phyloP scores from a whole-genome alignment of 1,284 basidiomycete genomes.

The Sporisorium graminicola region DNA sequence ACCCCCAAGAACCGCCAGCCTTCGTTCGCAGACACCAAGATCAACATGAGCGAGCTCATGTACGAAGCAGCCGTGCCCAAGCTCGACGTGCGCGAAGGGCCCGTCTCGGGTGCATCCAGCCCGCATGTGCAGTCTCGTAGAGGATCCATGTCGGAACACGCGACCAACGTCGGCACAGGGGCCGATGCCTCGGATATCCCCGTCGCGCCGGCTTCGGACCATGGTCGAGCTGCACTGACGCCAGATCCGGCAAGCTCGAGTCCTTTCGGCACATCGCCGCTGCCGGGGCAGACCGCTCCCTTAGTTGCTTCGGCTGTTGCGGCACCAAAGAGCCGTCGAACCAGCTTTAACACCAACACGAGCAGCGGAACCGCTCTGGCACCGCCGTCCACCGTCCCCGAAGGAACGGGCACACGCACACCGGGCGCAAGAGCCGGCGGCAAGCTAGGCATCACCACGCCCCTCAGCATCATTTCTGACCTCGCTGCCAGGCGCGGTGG shows the following conservation, averaged over 20 bases:
- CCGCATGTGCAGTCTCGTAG: constrained; percentile 36
- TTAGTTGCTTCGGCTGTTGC: constrained; percentile 13
- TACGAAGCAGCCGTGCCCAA: constrained; percentile 54
- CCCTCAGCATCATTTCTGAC: constrained; percentile 69
- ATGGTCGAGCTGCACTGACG: constrained; percentile 40
- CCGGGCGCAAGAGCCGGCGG: constrained; percentile 56
- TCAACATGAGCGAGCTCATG: constrained; percentile 65
- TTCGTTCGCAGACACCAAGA: constrained; percentile 48
- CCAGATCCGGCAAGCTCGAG: constrained; percentile 15
- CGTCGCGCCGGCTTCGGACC: constrained; percentile 54
- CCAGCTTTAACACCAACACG: constrained; percentile 50
- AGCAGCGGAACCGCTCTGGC: constrained; percentile 42
- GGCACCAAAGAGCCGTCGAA: constrained; percentile 38
- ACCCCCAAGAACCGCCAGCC: constrained; percentile 37
- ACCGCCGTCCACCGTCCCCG: constrained; percentile 23
- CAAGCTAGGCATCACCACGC: constrained; percentile 56
- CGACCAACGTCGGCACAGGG: constrained; percentile 3
- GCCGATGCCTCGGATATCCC: constrained; percentile 44
- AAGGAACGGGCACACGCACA: constrained; percentile 46
- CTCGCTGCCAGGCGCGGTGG: constrained; percentile 62
- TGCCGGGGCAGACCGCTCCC: constrained; percentile 16
- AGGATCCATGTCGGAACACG: constrained; percentile 37
- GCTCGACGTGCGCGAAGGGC: constrained; percentile 37
- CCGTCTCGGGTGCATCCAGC: constrained; percentile 47
- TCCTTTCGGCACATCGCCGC: constrained; percentile 30